Base-by-base conservation (phyloP, 768 basidiomycete genomes). In the Agaricus subrufescens region DNA sequence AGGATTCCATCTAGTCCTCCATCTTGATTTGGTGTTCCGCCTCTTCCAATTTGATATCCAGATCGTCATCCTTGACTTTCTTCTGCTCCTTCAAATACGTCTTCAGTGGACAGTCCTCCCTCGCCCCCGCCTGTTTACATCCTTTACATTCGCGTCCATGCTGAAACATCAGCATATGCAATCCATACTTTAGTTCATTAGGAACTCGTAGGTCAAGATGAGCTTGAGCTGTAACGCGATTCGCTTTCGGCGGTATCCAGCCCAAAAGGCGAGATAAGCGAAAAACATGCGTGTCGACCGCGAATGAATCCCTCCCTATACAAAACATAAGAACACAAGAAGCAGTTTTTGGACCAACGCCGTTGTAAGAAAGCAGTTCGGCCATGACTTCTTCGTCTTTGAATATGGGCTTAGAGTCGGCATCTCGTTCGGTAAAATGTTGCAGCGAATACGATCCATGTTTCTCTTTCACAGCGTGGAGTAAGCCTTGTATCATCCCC, bases 251-350 rank as follows among this genome's bases (percentile, higher is more conserved):
- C 6, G 81, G 80, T 0, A 81, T 74, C 80, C 81, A 81, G 0
- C 75, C 77, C 10, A 83, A 67, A 6, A 84, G 54, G 50, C 70
- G 79, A 65, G 75, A 76, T 54, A 84, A 64, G 12, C 83, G 71
- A 61, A 76, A 85, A 26, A 86, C 78, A 58, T 85, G 83, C 7
- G 84, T 86, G 58, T 86, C 84, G 48, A 86, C 84, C 0, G 84
- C 81, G 54, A 85, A 85, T 0, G 81, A 79, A 45, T 80, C 72
- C n/a, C 84, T 71, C 4, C 78, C 82, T 6, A 86, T 70, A 59
- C 81, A 83, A 64, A 85, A 83, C 25, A 84, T 71, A 11, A 85
- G 66, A 0, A 86, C 83, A 57, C 84, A 85, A 0, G 83, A 80
- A 1, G 82, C 83, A 1, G 83, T 84, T 67, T 85, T 85, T 1